These are phyloP conservation scores for Aspergillus baeticus DNA, from an alignment of 495 filamentous ascomycete genomes.

Conservation along the genomic window DNA sequence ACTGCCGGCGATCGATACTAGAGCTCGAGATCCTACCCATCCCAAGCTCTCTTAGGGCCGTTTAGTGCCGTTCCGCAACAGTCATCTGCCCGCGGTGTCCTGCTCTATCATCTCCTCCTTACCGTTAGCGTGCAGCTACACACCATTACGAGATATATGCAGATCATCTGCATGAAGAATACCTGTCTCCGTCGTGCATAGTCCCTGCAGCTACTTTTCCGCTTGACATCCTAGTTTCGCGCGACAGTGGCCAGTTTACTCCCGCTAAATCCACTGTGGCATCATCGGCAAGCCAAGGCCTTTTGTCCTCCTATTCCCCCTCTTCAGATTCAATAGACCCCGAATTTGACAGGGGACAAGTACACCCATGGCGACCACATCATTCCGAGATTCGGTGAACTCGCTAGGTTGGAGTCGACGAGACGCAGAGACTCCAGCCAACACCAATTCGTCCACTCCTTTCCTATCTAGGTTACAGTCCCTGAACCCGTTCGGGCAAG, in stretches of 20 bases:
- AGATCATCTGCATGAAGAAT: constrained; percentile 58
- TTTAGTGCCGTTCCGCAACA: constrained; percentile 32
- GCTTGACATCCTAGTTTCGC: constrained; percentile 24
- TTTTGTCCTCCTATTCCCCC: constrained; percentile 18
- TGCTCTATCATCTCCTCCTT: constrained; percentile 22
- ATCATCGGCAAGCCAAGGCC: constrained; percentile 24
- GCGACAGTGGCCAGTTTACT: constrained; percentile 16
- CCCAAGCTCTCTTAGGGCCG: constrained; percentile 24
- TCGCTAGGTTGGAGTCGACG: constrained; percentile 92
- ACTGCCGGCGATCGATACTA: constrained; percentile 12
- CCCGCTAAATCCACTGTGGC: constrained; percentile 16
- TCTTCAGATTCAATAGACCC: not conserved
- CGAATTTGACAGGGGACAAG: not conserved
- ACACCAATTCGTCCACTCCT: constrained; percentile 69
- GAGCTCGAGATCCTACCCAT: constrained; percentile 21
- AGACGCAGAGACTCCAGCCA: constrained; percentile 74
- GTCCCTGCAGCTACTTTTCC: constrained; percentile 42
- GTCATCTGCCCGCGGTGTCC: constrained; percentile 40
- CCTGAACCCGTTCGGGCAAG: constrained; percentile 83
- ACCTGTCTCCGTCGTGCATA: constrained; percentile 47
- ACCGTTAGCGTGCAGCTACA: constrained; percentile 11
- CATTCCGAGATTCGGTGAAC: constrained; percentile 92
- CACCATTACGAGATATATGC: constrained; percentile 32
- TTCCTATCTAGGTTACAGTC: constrained; percentile 80
- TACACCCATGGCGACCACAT: constrained; percentile 74